phyloP scores from a whole-genome alignment of 2,329 filamentous ascomycete genomes.

The Epichloe festucae region DNA sequence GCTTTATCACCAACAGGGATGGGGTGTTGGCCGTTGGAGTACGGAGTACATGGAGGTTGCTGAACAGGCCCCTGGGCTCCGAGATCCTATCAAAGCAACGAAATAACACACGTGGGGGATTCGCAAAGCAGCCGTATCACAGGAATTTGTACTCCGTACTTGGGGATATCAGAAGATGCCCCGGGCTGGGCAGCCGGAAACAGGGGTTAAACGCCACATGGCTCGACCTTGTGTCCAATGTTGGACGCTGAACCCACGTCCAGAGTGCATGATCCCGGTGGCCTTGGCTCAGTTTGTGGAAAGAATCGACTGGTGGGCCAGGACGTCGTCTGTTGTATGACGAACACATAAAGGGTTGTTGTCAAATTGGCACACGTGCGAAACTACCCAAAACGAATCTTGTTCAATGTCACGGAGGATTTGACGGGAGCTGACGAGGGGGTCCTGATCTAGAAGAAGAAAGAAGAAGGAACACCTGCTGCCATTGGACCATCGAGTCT shows the following conservation, averaged over 20 bases:
- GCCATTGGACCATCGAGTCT: too few relatives aligned
- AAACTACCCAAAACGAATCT: neutral
- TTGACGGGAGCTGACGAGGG: neutral
- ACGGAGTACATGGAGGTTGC: neutral
- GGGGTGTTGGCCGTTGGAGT: neutral
- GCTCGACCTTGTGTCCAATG: neutral
- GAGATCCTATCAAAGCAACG: slow-evolving; percentile 1
- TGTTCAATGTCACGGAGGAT: neutral
- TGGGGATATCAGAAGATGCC: neutral
- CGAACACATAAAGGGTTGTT: neutral
- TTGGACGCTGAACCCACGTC: neutral
- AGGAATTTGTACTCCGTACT: neutral
- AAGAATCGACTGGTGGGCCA: slow-evolving; percentile 1
- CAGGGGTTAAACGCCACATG: neutral
- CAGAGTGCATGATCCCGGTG: neutral
- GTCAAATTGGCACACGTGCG: neutral
- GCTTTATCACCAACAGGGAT: neutral
- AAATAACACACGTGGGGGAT: slow-evolving; percentile 1
- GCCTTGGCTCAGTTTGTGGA: neutral
- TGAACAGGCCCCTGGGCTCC: neutral
- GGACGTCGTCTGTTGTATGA: neutral
- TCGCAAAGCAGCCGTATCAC: neutral
- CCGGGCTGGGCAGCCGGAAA: neutral
- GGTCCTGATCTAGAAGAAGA: neutral
- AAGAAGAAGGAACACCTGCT: too few relatives aligned